Percentiles rank a stretch among this genome's conserved stretches.
phyloP scores from a whole-genome alignment of 2,329 filamentous ascomycete genomes.

The Trichophyton simii region DNA sequence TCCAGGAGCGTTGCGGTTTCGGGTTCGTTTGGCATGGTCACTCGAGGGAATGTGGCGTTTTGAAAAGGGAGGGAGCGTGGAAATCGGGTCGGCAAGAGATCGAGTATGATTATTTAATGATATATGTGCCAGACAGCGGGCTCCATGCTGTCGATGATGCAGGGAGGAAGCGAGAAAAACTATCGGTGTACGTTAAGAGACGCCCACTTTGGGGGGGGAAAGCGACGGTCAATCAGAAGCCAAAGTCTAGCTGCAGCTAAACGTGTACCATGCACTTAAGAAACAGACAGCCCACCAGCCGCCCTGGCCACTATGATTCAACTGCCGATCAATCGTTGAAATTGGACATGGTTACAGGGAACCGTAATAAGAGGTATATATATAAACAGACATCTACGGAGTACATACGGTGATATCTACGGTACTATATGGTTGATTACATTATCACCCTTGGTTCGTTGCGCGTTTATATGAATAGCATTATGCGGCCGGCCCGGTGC shows the following conservation, averaged over 20 bases:
- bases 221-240: not conserved
- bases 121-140: not conserved
- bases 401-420: no score
- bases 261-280: not conserved
- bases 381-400: no score
- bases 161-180: constrained; percentile 2
- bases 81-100: not conserved
- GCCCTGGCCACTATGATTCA: not conserved
- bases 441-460: no score
- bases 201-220: constrained; percentile 2
- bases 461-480: not conserved
- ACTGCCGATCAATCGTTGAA: not conserved
- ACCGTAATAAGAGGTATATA: no score
- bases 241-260: constrained; percentile 3
- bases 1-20: constrained; percentile 35
- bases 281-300: not conserved
- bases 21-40: constrained; percentile 34
- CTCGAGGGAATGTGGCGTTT: constrained; percentile 10
- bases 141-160: constrained; percentile 8
- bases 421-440: no score
- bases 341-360: not conserved
- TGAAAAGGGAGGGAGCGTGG: not conserved
- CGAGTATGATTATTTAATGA: not conserved
- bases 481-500: not conserved
- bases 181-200: constrained; percentile 7